Percentiles rank a stretch among this genome's conserved stretches.
Evolutionary conservation across 2,329 filamentous ascomycete genomes (phyloP).

Genomic region (Coccinonectria pachysandricola): DNA sequence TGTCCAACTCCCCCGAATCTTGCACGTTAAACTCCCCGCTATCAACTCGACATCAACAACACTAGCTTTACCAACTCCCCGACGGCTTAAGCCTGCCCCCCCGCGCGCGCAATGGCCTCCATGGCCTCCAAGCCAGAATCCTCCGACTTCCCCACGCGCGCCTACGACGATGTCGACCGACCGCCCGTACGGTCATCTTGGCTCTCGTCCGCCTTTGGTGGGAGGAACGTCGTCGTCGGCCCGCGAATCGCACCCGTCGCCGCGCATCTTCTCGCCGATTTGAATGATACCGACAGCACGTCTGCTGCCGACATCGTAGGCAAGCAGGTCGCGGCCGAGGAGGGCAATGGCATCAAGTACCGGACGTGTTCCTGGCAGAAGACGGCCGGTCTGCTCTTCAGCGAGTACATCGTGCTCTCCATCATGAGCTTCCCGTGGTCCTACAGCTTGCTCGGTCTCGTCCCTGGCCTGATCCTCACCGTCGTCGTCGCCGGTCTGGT

Average conservation of each 20-base stretch:
- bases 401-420: constrained; percentile 81
- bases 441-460: constrained; percentile 74
- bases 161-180: constrained; percentile 4
- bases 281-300: constrained; percentile 29
- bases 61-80: too few species aligned
- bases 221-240: constrained; percentile 31
- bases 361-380: constrained; percentile 91
- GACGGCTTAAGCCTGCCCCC: too few species aligned
- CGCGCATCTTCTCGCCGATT: constrained; percentile 19
- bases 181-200: constrained; percentile 12
- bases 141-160: constrained; percentile 5
- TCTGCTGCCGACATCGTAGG: constrained; percentile 37
- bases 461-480: constrained; percentile 74
- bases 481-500: constrained; percentile 66
- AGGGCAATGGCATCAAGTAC: constrained; percentile 74
- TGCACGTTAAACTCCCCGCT: too few species aligned
- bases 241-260: constrained; percentile 41
- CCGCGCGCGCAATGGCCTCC: constrained; percentile 1
- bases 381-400: constrained; percentile 83
- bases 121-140: constrained; percentile 5
- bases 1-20: too few species aligned
- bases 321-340: constrained; percentile 65
- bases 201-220: constrained; percentile 27
- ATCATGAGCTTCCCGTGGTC: constrained; percentile 96
- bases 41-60: too few species aligned